Evolutionary conservation across 2,329 filamentous ascomycete species (phyloP).

Genomic region (Thelonectria blattea): DNA sequence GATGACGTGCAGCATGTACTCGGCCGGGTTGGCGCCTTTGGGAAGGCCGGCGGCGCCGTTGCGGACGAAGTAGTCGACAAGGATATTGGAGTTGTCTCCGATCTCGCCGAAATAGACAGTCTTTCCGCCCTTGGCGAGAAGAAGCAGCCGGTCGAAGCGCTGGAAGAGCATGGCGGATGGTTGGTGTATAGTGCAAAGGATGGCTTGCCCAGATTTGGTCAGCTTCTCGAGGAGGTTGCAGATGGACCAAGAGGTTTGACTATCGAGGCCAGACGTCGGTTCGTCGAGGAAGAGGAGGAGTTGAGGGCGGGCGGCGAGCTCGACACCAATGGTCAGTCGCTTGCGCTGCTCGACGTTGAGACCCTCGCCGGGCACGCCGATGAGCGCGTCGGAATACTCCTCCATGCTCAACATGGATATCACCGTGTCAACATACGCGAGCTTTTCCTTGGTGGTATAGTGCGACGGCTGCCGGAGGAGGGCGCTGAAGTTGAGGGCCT

Average conservation of each 20-base stretch:
- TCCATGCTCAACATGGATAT: slow-evolving; percentile 67
- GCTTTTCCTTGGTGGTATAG: slow-evolving; percentile 71
- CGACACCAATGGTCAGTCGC: slow-evolving; percentile 62
- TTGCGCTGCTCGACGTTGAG: slow-evolving; percentile 66
- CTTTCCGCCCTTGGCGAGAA: slow-evolving; percentile 65
- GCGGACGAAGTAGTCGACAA: slow-evolving; percentile 64
- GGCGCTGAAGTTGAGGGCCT: slow-evolving; percentile 82
- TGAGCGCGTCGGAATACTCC: slow-evolving; percentile 66
- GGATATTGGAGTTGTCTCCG: slow-evolving; percentile 44
- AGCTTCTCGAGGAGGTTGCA: slow-evolving; percentile 63
- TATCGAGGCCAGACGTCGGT: slow-evolving; percentile 64
- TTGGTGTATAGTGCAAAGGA: slow-evolving; percentile 57
- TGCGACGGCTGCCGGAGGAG: slow-evolving; percentile 77
- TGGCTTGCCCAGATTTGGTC: slow-evolving; percentile 54
- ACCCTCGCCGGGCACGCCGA: slow-evolving; percentile 63
- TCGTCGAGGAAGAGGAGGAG: slow-evolving; percentile 66
- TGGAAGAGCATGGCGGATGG: slow-evolving; percentile 54
- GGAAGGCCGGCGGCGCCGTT: slow-evolving; percentile 62
- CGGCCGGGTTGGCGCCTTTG: slow-evolving; percentile 66
- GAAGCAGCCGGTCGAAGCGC: slow-evolving; percentile 61
- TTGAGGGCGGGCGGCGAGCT: slow-evolving; percentile 58
- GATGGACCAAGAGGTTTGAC: slow-evolving; percentile 65
- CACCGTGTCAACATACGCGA: slow-evolving; percentile 81
- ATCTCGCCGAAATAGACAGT: slow-evolving; percentile 69
- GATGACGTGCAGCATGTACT: slow-evolving; percentile 65